Evolutionary conservation across 2,329 filamentous ascomycete species (phyloP), one percentile per base, ranked within the genome.

Genomic region (Clonostachys rosea): DNA sequence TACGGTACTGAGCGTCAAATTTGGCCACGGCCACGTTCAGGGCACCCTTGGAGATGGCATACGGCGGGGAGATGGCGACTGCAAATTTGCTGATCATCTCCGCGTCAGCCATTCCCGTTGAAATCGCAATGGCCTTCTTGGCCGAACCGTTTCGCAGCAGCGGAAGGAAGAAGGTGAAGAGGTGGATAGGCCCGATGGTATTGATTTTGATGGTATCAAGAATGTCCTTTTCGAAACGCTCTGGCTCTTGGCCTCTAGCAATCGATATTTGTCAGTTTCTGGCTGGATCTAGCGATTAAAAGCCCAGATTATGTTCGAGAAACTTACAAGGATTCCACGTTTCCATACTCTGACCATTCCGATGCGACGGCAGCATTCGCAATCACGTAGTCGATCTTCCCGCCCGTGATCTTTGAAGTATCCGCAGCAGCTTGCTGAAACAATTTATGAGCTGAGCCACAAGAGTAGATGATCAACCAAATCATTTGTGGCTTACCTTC

Each of bases 381-480:
- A 51, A 97, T 86, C 3, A 87, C 84, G 8, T 92, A 87, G 1
- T 39, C 36, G 11, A 39, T n/a, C 36, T 39, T 56, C 24, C 65
- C 64, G 17, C 61, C 60, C 2, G 62, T 65, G 37, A 66, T 61
- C 20, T 56, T 52, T 13, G 41, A 35, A 7, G 34, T 35, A 6
- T 39, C 35, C 3, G 13, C 24, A 9, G 39, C 47, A 11, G 41
- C 30, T 13, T 7, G 2, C 47, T 48, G 36, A 7, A 34, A 3
- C 36, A n/a, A 3, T 11, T 1, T 8, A n/a, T 39, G 17, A 18
- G 14, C 36, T 4, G 14, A n/a, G 36, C 5, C 11, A 12, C 14
- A n/a, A 39, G 6, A 30, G 9, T 30, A 10, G 4, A 3, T 10
- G 11, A 11, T n/a, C 14, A n/a, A 14, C 14, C 5, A 39, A 8